A percentile compares a stretch with the other conserved stretches of the same genome.
These are phyloP conservation scores for Prunus campanulata DNA, from an alignment of 306 rosid genomes.

Conservation along the genomic window DNA sequence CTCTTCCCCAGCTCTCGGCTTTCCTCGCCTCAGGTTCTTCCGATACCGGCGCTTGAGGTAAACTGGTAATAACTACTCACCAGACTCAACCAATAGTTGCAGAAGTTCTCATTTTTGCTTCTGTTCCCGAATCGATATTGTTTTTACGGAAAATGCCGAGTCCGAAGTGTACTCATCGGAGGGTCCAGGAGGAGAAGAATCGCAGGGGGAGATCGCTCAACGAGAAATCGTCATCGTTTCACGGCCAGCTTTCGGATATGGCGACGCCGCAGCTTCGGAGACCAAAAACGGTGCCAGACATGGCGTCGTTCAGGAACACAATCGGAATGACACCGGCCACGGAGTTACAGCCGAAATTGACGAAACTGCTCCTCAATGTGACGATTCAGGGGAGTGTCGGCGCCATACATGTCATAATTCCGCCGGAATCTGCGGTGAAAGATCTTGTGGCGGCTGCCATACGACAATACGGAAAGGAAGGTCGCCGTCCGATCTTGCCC, in stretches of 20 bases:
- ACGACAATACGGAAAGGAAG: slow-evolving; percentile 61
- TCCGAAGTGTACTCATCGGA: slow-evolving; percentile 45
- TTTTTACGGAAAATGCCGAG: slow-evolving; percentile 47
- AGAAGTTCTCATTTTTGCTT: not conserved
- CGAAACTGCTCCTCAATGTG: slow-evolving; percentile 76
- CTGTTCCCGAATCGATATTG: not conserved
- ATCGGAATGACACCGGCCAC: not conserved
- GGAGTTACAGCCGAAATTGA: slow-evolving; percentile 44
- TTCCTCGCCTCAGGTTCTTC: slow-evolving; percentile 49
- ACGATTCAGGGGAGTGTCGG: slow-evolving; percentile 70
- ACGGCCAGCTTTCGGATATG: slow-evolving; percentile 20
- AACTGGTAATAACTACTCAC: not conserved
- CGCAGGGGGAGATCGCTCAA: slow-evolving; percentile 44
- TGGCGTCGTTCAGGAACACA: slow-evolving; percentile 22
- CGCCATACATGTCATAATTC: slow-evolving; percentile 64
- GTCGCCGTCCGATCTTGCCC: slow-evolving; percentile 71
- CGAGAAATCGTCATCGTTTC: slow-evolving; percentile 60
- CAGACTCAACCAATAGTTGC: not conserved
- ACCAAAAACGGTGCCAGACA: slow-evolving; percentile 69
- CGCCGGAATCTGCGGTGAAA: slow-evolving; percentile 53
- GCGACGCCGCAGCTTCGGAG: slow-evolving; percentile 44
- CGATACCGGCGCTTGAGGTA: slow-evolving; percentile 61
- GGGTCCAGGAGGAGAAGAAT: slow-evolving; percentile 38
- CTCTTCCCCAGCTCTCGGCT: slow-evolving; percentile 60
- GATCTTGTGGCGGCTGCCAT: slow-evolving; percentile 54